These are phyloP conservation scores for Epichloe aotearoae DNA, from an alignment of 2,329 filamentous ascomycete genomes.

Conservation along the genomic window DNA sequence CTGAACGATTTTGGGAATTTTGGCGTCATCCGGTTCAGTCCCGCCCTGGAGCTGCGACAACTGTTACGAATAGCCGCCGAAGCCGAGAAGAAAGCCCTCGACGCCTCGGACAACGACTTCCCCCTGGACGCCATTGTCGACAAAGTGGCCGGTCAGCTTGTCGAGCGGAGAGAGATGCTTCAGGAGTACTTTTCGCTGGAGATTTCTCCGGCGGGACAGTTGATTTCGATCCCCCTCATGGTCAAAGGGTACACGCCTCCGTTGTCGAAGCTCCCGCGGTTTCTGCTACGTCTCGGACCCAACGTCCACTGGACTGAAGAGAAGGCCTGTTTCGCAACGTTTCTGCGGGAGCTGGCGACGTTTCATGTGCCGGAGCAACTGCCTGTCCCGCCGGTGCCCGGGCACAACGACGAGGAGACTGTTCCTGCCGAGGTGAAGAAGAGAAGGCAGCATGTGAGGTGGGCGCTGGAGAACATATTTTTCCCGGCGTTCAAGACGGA, in stretches of 20 bases:
- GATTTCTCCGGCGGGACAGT: slow-evolving; percentile 62
- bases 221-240: slow-evolving; percentile 70
- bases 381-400: slow-evolving; percentile 34
- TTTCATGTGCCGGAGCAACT: slow-evolving; percentile 87
- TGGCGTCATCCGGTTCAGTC: slow-evolving; percentile 66
- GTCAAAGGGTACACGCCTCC: slow-evolving; percentile 81
- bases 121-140: slow-evolving; percentile 54
- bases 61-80: slow-evolving; percentile 62
- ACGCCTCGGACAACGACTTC: slow-evolving; percentile 38
- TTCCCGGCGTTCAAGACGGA: slow-evolving; percentile 81
- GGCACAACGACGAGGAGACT: slow-evolving; percentile 21
- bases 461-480: slow-evolving; percentile 69
- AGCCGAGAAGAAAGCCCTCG: slow-evolving; percentile 42
- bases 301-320: slow-evolving; percentile 80
- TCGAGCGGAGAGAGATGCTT: slow-evolving; percentile 73
- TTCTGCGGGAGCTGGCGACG: slow-evolving; percentile 72
- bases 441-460: slow-evolving; percentile 55
- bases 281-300: slow-evolving; percentile 77
- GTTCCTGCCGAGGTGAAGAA: slow-evolving; percentile 38
- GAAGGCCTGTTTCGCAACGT: slow-evolving; percentile 70
- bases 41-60: slow-evolving; percentile 56
- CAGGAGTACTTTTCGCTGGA: slow-evolving; percentile 85
- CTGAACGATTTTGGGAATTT: slow-evolving; percentile 96
- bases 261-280: slow-evolving; percentile 75
- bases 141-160: slow-evolving; percentile 52